Base-by-base conservation (phyloP, 306 rosid species). In the Vigna angularis region DNA sequence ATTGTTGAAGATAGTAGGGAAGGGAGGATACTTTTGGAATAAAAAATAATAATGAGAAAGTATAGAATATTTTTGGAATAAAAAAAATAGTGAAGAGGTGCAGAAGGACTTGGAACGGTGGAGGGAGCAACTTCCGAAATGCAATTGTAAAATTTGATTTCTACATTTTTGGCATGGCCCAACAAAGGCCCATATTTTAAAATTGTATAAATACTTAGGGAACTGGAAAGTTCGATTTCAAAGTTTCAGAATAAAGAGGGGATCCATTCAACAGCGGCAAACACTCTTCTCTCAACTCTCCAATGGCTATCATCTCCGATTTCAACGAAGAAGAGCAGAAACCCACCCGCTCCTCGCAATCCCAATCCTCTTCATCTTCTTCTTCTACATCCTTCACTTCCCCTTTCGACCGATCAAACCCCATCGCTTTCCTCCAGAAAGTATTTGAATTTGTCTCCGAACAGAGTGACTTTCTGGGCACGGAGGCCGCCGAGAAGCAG, bases 251-350 rank as follows among this genome's bases (percentile, higher is more conserved):
- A 2, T n/a, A 4, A 17, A 11, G 28, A 57, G 64, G 4, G 36
- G 34, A 24, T 22, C 8, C 36, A 57, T 15, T 24, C 12, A 4
- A 10, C 64, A 6, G 11, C 11, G 2, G 2, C 66, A 55, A 53
- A 22, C 34, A 62, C 45, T 11, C 12, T 6, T 34, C 36, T 59
- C 56, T n/a, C 17, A 20, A 58, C 20, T 61, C 28, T 24, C 45
- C 75, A 1, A 93, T 93, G 98, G 98, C 98, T 49, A 90, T 90
- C 18, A 89, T 93, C 83, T 89, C 97, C 7, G 96, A 93, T 12
- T 70, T 65, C 74, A 64, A 86, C 56, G 97, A 89, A 52, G 91
- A 87, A 11, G 88, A 88, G 0, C 73, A 74, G 32, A 76, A 70
- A 9, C 47, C 69, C 28, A 16, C 80, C 1, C 53, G 1, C n/a